These are phyloP conservation scores for Taphrina wiesneri DNA, from an alignment of 1,139 yeast species.

Conservation along the genomic window DNA sequence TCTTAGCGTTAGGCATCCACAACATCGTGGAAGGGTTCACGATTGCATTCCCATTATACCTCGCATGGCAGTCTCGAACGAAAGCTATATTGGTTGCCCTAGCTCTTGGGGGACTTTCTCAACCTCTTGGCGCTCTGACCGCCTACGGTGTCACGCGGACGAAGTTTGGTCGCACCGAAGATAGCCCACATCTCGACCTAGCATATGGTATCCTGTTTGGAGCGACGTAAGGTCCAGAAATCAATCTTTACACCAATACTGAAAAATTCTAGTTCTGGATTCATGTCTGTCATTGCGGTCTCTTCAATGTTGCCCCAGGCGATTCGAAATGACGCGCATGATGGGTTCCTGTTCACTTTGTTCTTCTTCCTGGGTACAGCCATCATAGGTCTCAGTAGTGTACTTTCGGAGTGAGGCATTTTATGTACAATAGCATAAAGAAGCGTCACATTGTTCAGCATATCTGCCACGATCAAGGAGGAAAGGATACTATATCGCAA, in stretches of 20 bases:
- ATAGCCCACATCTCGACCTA: conserved; percentile 8
- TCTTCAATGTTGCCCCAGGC: conserved; percentile 34
- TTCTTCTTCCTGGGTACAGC: conserved; percentile 30
- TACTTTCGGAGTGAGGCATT: neutral
- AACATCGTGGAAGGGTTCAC: conserved; percentile 95
- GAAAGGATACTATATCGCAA: no score
- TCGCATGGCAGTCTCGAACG: conserved; percentile 63
- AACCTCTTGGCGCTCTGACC: conserved; percentile 81
- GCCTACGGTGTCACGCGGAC: conserved; percentile 54
- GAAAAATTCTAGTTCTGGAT: conserved; percentile 7
- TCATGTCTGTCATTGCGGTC: conserved; percentile 34
- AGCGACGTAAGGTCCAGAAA: neutral
- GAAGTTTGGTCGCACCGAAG: conserved; percentile 1
- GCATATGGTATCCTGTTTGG: conserved; percentile 41
- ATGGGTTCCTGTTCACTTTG: conserved; percentile 10
- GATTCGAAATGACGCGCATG: conserved; percentile 21
- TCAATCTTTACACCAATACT: neutral
- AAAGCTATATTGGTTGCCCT: conserved; percentile 68
- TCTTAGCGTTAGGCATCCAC: conserved; percentile 80
- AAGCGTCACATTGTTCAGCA: no score
- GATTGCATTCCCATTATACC: conserved; percentile 85
- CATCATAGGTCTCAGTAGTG: conserved; percentile 27
- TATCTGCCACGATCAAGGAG: no score
- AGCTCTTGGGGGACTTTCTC: conserved; percentile 76
- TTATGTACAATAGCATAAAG: neutral